These are phyloP conservation scores for Penicillium freii DNA, from an alignment of 2,329 filamentous ascomycete genomes.

Conservation along the genomic window DNA sequence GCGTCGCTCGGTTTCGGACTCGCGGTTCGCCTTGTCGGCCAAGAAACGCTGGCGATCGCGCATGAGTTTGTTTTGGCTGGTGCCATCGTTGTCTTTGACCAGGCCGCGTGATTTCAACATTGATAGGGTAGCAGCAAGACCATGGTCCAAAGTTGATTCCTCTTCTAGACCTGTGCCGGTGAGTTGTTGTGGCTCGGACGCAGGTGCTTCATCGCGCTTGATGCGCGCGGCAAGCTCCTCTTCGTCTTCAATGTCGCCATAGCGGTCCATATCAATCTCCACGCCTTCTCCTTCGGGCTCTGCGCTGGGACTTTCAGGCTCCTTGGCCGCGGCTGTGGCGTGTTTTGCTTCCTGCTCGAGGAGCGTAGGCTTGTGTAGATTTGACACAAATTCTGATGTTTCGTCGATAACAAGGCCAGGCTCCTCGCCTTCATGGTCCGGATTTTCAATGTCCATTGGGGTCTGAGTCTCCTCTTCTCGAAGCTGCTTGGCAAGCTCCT, in stretches of 20 bases:
- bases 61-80: constrained; percentile 64
- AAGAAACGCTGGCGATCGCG: constrained; percentile 76
- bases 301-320: constrained; percentile 6
- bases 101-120: constrained; percentile 84
- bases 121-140: constrained; percentile 76
- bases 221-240: constrained; percentile 51
- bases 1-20: constrained; percentile 74
- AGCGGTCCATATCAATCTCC: constrained; percentile 55
- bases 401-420: constrained; percentile 88
- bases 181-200: constrained; percentile 42
- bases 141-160: constrained; percentile 74
- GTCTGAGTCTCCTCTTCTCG: constrained; percentile 58
- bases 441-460: constrained; percentile 59
- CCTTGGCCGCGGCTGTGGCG: constrained; percentile 36
- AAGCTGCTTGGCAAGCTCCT: constrained; percentile 81
- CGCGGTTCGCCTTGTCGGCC: constrained; percentile 71
- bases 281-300: constrained; percentile 51
- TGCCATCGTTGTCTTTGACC: constrained; percentile 63
- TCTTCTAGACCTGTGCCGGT: constrained; percentile 72
- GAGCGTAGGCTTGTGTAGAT: constrained; percentile 66
- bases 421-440: constrained; percentile 47
- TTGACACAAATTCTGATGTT: constrained; percentile 90
- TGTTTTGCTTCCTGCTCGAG: constrained; percentile 51
- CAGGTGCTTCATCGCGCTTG: constrained; percentile 47
- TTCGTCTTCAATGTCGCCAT: constrained; percentile 52